A percentile compares a stretch with the other conserved stretches of the same genome.
Evolutionary conservation across 129 eudicot species (phyloP).

Genomic region (Scalesia atractyloides): DNA sequence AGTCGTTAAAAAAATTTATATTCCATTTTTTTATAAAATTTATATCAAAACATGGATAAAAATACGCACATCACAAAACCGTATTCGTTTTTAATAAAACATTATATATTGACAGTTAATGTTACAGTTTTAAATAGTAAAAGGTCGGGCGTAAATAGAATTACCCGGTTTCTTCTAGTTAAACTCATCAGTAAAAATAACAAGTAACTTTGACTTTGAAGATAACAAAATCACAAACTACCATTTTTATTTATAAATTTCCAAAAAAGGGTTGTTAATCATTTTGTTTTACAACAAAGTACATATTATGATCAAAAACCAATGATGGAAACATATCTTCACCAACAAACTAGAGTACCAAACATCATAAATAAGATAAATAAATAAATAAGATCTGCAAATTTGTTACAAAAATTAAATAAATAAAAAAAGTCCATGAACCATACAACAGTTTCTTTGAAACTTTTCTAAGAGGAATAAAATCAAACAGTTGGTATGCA

Average conservation of each 20-base stretch:
- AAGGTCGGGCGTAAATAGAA: too few species aligned
- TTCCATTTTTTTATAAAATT: too few species aligned
- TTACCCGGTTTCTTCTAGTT: too few species aligned
- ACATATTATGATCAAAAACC: constrained; percentile 30
- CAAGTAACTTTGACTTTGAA: not conserved
- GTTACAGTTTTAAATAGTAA: too few species aligned
- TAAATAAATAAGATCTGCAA: constrained; percentile 11
- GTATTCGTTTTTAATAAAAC: too few species aligned
- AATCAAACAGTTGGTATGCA: constrained; percentile 18
- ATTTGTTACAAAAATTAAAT: constrained; percentile 12
- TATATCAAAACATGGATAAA: too few species aligned
- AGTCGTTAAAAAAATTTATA: too few species aligned
- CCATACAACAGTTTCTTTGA: not conserved
- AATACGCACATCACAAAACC: too few species aligned
- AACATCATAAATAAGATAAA: constrained; percentile 28
- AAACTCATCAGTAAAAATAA: not conserved
- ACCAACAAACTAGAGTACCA: constrained; percentile 18
- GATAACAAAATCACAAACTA: constrained; percentile 5
- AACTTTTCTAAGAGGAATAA: constrained; percentile 1
- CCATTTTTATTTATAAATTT: constrained; percentile 10
- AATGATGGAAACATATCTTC: constrained; percentile 21
- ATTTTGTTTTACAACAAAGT: constrained; percentile 19
- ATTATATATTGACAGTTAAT: too few species aligned
- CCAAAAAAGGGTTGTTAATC: not conserved
- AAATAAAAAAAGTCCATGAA: constrained; percentile 22